Base-by-base conservation (phyloP, 2,329 filamentous ascomycete genomes). In the Epichloe gansuensis region DNA sequence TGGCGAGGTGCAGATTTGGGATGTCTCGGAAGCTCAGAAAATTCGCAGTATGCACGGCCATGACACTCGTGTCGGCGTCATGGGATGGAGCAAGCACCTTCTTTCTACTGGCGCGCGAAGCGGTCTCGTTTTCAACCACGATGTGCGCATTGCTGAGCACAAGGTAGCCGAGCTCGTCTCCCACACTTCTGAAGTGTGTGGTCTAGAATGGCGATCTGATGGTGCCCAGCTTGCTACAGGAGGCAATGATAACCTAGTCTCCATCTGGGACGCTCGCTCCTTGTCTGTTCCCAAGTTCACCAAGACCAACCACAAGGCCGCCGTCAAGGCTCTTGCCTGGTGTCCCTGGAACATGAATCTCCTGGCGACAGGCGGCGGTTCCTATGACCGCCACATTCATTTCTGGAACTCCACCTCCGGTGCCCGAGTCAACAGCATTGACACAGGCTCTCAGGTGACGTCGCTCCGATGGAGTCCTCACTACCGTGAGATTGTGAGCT, bases 321-420 rank as follows among this genome's bases (percentile, higher is more conserved):
- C 93, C 45, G 91, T 98, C 73, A 98, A 98, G 81, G 93, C 93
- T 54, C 82, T 98, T 46, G 87, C 90, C 58, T 98, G 93, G 93
- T 98, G 93, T 78, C 93, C 93, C 44, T 98, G 93, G 93, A 93
- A 95, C 75, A 83, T 88, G 71, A 97, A 96, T 77, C 83, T 97
- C 48, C 85, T 98, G 47, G 93, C 93, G 54, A 97, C 93, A 44
- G 93, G 93, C 53, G 93, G 93, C 65, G 93, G 93, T 61, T 94
- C 89, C 44, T 94, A 96, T 70, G 93, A 98, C 69, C 87, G 90
- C 61, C 88, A 96, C 73, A 98, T 98, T 70, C 93, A 98, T 77
- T 98, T 98, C 81, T 98, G 93, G 93, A 98, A 98, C 80, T 94
- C 91, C 46, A 97, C 93, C 23, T 95, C 91, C 4, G 93, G 93